Base-by-base conservation (phyloP, 306 rosid genomes). In the Begonia peltatifolia region DNA sequence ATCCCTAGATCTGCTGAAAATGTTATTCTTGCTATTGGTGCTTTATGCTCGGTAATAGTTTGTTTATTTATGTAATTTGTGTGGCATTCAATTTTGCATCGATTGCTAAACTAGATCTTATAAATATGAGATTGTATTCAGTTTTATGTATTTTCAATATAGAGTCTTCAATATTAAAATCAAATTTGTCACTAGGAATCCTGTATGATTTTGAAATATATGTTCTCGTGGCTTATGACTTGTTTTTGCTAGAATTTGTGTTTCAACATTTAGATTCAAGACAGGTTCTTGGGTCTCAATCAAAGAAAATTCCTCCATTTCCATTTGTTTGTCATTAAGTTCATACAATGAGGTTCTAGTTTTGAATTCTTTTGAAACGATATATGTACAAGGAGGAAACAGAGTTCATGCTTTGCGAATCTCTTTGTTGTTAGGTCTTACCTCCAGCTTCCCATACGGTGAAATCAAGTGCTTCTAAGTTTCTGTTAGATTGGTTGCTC, bases 1-100 rank as follows among this genome's bases (percentile, higher is more conserved):
- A 67, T 85, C 56, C 97, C 97, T 57, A 76, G 95, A 75, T 79
- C 87, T 72, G 86, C 95, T 58, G 97, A 83, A 72, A 90, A 90
- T 73, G 77, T 85, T 54, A 87, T 85, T n/a, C 79, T 90, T 69
- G 97, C 97, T 57, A 74, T 85, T 63, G 94, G 94, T 61, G 94
- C 97, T 58, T 85, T 90, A 54, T 83, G 92, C 76, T 70, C 22
- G 79, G 97, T 90, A 74, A 76, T 84, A 65, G 55, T 58, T 58
- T 76, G 23, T 30, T 30, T 30, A 30, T 30, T 30, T 30, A 30
- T 30, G 38, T 30, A 30, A 30, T 30, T 30, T 30, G 38, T 5
- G 38, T 2, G 38, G 38, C 38, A 30, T 30, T 30, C 38, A 30
- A 30, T 30, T 30, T 30, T 30, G 38, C 9, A 30, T 30, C 9